A percentile compares a stretch with the other conserved stretches of the same genome.
phyloP scores from a whole-genome alignment of 176 grass and related monocot genomes.

The Bonia amplexicaulis region DNA sequence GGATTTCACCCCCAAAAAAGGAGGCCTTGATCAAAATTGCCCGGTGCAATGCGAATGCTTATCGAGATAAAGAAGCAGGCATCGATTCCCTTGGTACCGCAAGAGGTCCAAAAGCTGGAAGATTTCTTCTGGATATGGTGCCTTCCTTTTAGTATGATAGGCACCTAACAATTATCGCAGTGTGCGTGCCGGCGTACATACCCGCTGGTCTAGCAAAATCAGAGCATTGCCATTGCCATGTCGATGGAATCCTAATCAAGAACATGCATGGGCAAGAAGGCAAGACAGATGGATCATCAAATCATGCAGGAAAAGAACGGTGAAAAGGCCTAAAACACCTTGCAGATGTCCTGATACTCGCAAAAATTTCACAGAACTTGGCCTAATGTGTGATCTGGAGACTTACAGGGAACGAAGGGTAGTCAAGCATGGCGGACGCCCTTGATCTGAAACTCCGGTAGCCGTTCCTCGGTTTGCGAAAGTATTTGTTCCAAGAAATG shows the following conservation, averaged over 20 bases:
- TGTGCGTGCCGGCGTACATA: background rate
- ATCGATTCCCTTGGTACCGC: conserved; percentile 50
- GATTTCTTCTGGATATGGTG: conserved; percentile 37
- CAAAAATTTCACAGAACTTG: background rate
- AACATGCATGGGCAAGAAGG: conserved; percentile 16
- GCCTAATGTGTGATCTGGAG: background rate
- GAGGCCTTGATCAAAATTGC: conserved; percentile 2
- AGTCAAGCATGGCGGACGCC: conserved; percentile 35
- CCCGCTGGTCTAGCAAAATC: conserved; percentile 18
- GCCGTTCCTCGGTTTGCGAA: background rate
- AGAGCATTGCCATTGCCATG: background rate
- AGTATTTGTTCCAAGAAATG: background rate
- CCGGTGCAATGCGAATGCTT: background rate
- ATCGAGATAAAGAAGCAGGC: conserved; percentile 31
- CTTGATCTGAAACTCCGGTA: background rate
- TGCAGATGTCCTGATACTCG: background rate
- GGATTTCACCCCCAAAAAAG: background rate
- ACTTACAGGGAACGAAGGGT: conserved; percentile 25
- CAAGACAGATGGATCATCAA: background rate
- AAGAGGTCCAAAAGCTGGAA: conserved; percentile 38
- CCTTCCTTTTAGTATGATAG: conserved; percentile 37
- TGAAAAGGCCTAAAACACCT: background rate
- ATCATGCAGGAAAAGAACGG: background rate
- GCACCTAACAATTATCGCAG: conserved; percentile 34
- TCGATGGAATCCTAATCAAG: conserved; percentile 30